Base-by-base conservation (phyloP, 257 asterid species). In the Linderniella brevidens region DNA sequence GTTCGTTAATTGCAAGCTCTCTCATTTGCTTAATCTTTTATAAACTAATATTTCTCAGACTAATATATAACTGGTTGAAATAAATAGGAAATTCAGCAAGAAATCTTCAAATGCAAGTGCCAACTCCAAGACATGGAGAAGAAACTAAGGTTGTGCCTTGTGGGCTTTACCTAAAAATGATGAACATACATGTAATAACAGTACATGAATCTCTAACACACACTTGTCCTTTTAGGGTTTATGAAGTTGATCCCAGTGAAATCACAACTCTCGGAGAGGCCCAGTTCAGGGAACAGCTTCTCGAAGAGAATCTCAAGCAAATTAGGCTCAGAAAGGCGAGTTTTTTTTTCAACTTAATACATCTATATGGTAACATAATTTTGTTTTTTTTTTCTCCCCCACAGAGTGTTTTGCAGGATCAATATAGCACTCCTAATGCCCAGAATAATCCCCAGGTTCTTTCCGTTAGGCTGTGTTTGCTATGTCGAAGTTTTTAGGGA, bases 31-130 rank as follows among this genome's bases (percentile, higher is more conserved):
- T n/a, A n/a, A n/a, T n/a, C n/a, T n/a, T n/a, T n/a, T n/a, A n/a
- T n/a, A n/a, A n/a, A n/a, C n/a, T n/a, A n/a, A n/a, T n/a, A n/a
- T n/a, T n/a, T n/a, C n/a, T n/a, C n/a, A n/a, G n/a, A n/a, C n/a
- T n/a, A n/a, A n/a, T n/a, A n/a, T n/a, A n/a, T n/a, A 43, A 35
- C 17, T 54, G 39, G 55, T 19, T 8, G 38, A 52, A 39, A 13
- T 39, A 55, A 62, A 32, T 80, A 86, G 97, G 92, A 75, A 60
- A 59, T 80, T 58, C 93, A 80, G 52, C 86, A 72, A 55, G 87
- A 88, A 57, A 48, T 84, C 35, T 13, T 74, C 20, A 65, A 68
- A 58, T 78, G 70, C 63, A 80, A 71, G 65, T 64, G 72, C 60
- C 84, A 75, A 38, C 58, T 84, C 14, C 92, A 68, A 49, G 77